These are phyloP conservation scores for Lactarius indigo DNA, from an alignment of 768 basidiomycete genomes.

Conservation along the genomic window DNA sequence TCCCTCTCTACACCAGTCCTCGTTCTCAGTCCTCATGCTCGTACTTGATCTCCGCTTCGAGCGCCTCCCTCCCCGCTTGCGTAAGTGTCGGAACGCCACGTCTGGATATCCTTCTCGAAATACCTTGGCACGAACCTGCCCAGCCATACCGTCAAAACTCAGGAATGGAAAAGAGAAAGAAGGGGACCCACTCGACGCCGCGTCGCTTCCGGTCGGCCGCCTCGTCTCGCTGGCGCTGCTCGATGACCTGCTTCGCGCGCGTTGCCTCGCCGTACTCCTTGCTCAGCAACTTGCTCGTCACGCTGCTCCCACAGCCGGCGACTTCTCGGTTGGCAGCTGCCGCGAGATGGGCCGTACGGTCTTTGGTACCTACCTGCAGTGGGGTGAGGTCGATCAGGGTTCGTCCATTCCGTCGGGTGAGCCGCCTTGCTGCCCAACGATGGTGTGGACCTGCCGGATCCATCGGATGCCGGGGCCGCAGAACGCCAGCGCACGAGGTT, in stretches of 20 bases:
- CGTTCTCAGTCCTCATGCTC: conserved; percentile 26
- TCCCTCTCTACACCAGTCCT: background rate
- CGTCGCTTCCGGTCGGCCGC: conserved; percentile 84
- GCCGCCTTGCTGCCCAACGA: conserved; percentile 19
- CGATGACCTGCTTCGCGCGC: conserved; percentile 84
- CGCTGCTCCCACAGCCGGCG: conserved; percentile 82
- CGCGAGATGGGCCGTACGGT: conserved; percentile 73
- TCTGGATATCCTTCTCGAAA: conserved; percentile 66
- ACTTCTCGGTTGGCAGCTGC: conserved; percentile 80
- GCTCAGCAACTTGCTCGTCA: conserved; percentile 66
- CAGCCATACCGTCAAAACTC: background rate
- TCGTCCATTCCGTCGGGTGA: conserved; percentile 46
- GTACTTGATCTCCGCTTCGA: conserved; percentile 65
- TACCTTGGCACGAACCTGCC: conserved; percentile 67
- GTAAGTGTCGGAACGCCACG: conserved; percentile 70
- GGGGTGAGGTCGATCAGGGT: conserved; percentile 74
- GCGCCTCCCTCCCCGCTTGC: conserved; percentile 59
- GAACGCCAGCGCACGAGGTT: conserved; percentile 77
- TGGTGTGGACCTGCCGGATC: background rate
- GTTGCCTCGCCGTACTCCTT: conserved; percentile 94
- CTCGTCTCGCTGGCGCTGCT: conserved; percentile 89
- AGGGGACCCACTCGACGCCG: conserved; percentile 63
- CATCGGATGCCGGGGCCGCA: conserved; percentile 28
- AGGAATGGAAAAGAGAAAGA: background rate
- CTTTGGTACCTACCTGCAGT: conserved; percentile 76